A percentile compares a stretch with the other conserved stretches of the same genome.
Evolutionary conservation across 2,329 filamentous ascomycete species (phyloP).

Genomic region (Sporothrix dimorphospora): DNA sequence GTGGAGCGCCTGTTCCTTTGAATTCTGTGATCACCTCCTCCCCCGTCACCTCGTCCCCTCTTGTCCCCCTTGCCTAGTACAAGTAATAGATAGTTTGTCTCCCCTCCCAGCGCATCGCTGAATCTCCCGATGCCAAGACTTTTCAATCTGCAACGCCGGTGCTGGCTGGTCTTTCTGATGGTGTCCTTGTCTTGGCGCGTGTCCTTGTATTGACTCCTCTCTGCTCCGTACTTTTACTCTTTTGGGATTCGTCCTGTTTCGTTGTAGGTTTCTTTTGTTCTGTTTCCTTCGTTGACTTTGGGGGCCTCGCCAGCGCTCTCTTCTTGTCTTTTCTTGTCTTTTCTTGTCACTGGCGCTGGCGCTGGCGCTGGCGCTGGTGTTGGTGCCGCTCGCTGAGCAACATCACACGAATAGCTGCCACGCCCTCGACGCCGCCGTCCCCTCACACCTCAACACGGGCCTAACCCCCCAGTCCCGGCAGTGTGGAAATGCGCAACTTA

Average conservation of each 20-base stretch:
- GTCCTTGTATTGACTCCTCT: background rate
- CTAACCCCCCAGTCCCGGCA: background rate
- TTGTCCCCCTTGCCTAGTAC: background rate
- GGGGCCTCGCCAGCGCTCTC: background rate
- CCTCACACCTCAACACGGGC: background rate
- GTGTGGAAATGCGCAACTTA: background rate
- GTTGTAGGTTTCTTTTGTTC: background rate
- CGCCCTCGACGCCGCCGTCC: background rate
- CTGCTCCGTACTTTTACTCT: no score
- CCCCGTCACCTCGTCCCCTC: no score
- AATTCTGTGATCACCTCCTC: background rate
- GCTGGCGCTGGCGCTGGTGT: background rate
- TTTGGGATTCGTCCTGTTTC: background rate
- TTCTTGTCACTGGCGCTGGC: background rate
- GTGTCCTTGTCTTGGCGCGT: background rate
- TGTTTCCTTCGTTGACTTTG: background rate
- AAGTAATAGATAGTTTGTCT: background rate
- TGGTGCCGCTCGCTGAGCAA: background rate
- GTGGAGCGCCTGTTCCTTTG: background rate
- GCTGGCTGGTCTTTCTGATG: background rate
- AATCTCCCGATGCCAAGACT: constrained; percentile 25
- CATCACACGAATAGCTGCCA: background rate
- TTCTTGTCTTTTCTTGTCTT: background rate
- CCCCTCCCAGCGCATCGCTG: background rate
- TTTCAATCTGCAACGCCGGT: constrained; percentile 21